Base-by-base conservation (phyloP, 345 rosid species). In the Salix purpurea region DNA sequence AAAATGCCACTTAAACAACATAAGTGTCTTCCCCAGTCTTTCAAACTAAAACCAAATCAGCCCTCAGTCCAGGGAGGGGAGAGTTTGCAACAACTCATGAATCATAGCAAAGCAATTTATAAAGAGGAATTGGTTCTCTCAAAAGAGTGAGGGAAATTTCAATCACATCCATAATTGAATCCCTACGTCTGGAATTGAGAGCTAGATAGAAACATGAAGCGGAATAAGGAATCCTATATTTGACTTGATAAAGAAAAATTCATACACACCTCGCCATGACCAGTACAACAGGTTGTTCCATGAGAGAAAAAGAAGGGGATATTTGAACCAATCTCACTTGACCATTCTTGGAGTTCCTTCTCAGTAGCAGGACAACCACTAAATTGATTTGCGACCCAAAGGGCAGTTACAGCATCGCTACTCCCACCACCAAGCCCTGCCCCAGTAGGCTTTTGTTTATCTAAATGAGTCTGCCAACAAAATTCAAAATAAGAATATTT, bases 391-490 rank as follows among this genome's bases (percentile, higher is more conserved):
- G 97, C 99, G 9, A 98, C 99, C 99, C 99, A 96, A 40, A 96
- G 94, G 34, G 99, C 98, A 39, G 98, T 96, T 56, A 98, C 98
- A 72, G 98, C 99, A 87, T 96, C 93, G 83, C 98, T 91, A 81
- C 97, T 93, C 78, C 99, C 99, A 83, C 99, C 98, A 65, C 96
- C 98, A 56, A 96, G 96, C 37, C 98, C 99, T 39, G 97, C 98
- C 37, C 99, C 99, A 0, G 94, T 90, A 24, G 98, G 98, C 77
- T 92, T 95, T 78, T 84, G 90, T 83, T 96, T 93, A 75, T 93
- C 96, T 72, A 96, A 87, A 83, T 96, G 99, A 81, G 93, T 85
- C 98, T 93, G 85, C 79, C 74, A 78, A 83, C 37, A 80, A 50
- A 36, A 50, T 52, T 54, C 67, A 74, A 62, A 61, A 39, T 66